Base-by-base conservation (phyloP, 2,329 filamentous ascomycete genomes). In the Nannizziopsis barbatae region DNA sequence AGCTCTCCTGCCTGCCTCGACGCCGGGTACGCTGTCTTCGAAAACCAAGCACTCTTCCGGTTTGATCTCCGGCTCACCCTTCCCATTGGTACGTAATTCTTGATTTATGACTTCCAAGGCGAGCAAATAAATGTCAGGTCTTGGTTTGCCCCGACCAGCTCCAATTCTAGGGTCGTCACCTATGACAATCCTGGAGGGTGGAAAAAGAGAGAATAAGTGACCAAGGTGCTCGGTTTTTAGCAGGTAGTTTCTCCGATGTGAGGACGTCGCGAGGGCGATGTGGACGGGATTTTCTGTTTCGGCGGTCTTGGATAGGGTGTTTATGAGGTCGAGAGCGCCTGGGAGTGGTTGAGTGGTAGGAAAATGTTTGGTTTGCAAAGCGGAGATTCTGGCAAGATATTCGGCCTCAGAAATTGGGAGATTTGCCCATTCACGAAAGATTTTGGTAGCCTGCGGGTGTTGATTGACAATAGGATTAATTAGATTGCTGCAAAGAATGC, bases 1-100 rank as follows among this genome's bases (percentile, higher is more conserved):
- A 0, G 92, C 92, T 55, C 92, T 79, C 46, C 92, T 74, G 3
- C 88, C 92, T 1, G 87, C 80, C 68, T 98, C 92, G 2, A 95
- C 87, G 3, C 92, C 92, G 0, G 88, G 86, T 1, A 96, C 89
- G 40, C 83, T 86, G 65, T 98, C 92, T 68, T 98, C 92, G 59
- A 98, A 96, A 0, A 96, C 92, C 12, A 98, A 73, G 62, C 92
- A 96, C 66, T 96, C 90, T 56, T 85, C 84, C 0, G 88, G 87
- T 47, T 63, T 73, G 53, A 98, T 82, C 46, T 74, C 72, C 51
- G 76, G 70, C 55, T 75, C 70, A 45, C 83, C 80, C 35, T 59
- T 56, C 0, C 78, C 79, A 2, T 74, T 68, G 0, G 72, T 53
- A 9, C 69, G 70, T 5, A 93, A 71, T 12, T 79, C 79, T 38